These are phyloP conservation scores for Aureobasidium leucospermi DNA, from an alignment of 2,329 filamentous ascomycete genomes.

Conservation along the genomic window DNA sequence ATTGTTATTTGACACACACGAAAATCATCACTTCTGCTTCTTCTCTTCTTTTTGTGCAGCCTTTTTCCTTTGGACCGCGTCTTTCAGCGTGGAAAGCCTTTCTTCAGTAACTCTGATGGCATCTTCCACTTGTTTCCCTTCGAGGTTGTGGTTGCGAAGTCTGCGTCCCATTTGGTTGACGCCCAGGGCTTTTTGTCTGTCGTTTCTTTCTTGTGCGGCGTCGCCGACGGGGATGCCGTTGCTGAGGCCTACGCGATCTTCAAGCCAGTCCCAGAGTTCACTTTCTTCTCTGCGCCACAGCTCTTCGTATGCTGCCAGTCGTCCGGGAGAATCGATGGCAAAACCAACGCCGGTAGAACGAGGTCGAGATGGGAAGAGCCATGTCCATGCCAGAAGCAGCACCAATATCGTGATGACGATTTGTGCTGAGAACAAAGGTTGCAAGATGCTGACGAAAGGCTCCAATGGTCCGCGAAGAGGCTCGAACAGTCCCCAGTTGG, in stretches of 20 bases:
- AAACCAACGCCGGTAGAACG: slow-evolving; percentile 30
- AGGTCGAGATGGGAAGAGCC: slow-evolving; percentile 42
- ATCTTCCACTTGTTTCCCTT: slow-evolving; percentile 64
- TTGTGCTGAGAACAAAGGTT: slow-evolving; percentile 67
- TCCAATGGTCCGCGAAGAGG: slow-evolving; percentile 63
- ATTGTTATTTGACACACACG: not conserved
- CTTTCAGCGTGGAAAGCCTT: slow-evolving; percentile 68
- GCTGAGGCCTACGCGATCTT: slow-evolving; percentile 74
- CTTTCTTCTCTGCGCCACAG: slow-evolving; percentile 85
- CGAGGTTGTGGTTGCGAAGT: slow-evolving; percentile 35
- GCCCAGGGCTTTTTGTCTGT: slow-evolving; percentile 23
- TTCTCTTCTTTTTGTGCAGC: slow-evolving; percentile 7
- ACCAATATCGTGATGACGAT: slow-evolving; percentile 69
- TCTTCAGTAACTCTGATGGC: slow-evolving; percentile 83
- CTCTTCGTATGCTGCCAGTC: slow-evolving; percentile 80
- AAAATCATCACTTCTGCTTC: not conserved
- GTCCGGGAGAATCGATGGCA: slow-evolving; percentile 48
- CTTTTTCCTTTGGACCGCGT: slow-evolving; percentile 57
- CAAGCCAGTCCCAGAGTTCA: slow-evolving; percentile 88
- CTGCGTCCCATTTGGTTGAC: slow-evolving; percentile 22
- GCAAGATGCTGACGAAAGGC: slow-evolving; percentile 61
- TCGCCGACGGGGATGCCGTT: slow-evolving; percentile 26
- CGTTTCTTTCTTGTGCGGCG: slow-evolving; percentile 18
- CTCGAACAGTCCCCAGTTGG: slow-evolving; percentile 74
- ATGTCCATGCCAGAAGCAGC: slow-evolving; percentile 64